Evolutionary conservation across 2,329 filamentous ascomycete genomes (phyloP), one percentile per base, ranked within the genome.

Genomic region (Colletotrichum sp.): DNA sequence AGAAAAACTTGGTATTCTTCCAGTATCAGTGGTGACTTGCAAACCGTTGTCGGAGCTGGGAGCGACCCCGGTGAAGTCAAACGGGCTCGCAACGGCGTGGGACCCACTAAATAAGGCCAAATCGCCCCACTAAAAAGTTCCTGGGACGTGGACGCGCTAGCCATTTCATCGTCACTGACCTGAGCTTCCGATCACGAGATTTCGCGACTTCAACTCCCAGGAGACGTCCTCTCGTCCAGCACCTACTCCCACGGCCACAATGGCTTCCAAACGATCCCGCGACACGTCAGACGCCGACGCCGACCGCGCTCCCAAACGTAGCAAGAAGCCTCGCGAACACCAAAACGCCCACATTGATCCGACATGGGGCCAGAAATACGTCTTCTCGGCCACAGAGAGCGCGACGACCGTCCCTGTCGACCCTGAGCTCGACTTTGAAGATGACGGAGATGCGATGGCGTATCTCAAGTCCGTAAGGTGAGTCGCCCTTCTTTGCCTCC

Each of bases 381-480:
- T 93, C 59, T 94, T 96, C 79, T 92, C 93, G 8, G 90, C 90
- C n/a, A 84, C 91, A 16, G 89, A 91, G 61, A 87, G 89, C 75
- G 78, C 83, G 5, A 87, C 86, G 4, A 87, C 86, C 4, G 83
- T 86, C 55, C 82, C 86, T 5, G 84, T 82, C 12, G 90, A 90
- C 65, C 89, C 91, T 52, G 92, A 93, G 74, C 85, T 93, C 1
- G 92, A 93, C 71, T 94, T 93, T 78, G 93, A 94, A 64, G 92
- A 93, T 65, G 91, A 93, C 70, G 86, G 88, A 36, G 92, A 94
- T 83, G 93, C 93, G 2, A 85, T 95, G 80, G 92, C 91, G 67
- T 96, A 96, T 85, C 84, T 96, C 76, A 89, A 88, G 79, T 92
- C 93, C 83, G 94, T 95, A 72, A 90, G 93, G 93, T 95, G 87